Evolutionary conservation across 352 stramenopile species (phyloP), one percentile per base, ranked within the genome.

Genomic region (Globisporangium yorkense): DNA sequence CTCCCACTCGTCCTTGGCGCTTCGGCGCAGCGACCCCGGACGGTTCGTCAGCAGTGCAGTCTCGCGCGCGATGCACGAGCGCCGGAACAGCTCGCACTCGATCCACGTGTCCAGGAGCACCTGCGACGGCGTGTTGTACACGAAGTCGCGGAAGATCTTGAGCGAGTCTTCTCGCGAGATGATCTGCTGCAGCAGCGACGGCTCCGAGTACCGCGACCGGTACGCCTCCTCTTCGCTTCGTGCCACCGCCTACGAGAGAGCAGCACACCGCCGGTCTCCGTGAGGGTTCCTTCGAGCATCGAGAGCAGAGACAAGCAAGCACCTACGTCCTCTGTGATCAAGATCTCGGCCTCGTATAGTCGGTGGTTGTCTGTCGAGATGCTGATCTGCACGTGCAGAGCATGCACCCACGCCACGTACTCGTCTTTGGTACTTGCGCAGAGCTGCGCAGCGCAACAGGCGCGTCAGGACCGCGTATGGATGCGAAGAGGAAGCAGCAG

Each of bases 291-390:
- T 39, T 47, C 54, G 31, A 50, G 44, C 44, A 39, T 15, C 3
- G 9, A 39, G 9, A 29, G 16, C 21, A 21, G 1, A 56, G 15
- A 49, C 3, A 39, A n/a, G 13, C 12, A 6, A 1, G 10, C 18
- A 71, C 75, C 44, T 73, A 92, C 84, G 60, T 92, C 82, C 75
- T 94, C 84, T 5, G 84, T 88, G 45, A 94, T 94, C 68, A 86
- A 74, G 61, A 89, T 89, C 54, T 94, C 84, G 10, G 84, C 84
- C 56, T 92, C 77, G 46, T 88, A 88, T 4, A 94, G 63, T 5
- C 75, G 69, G 54, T 92, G 80, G 59, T 94, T 94, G 60, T 94
- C 84, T 27, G 70, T 84, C 29, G 74, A 84, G 44, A 94, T 68
- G 20, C 77, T 79, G 56, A 92, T 94, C 62, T 94, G 82, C 6